Percentiles rank a stretch among this genome's conserved stretches.
phyloP scores from a whole-genome alignment of 192 early-diverging fungal species.

The Coemansia sp. region DNA sequence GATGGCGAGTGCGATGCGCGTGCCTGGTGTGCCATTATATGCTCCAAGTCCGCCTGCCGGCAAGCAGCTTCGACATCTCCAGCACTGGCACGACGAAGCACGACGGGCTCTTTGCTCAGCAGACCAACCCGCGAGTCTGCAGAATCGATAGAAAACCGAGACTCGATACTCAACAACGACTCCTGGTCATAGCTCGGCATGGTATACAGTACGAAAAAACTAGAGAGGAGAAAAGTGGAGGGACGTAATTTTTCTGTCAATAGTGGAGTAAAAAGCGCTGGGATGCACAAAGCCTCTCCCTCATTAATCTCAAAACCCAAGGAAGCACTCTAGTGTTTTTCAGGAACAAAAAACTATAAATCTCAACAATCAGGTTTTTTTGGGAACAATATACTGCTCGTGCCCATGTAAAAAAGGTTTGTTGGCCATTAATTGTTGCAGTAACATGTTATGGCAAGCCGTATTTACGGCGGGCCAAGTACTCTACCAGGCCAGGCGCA shows the following conservation, averaged over 20 bases:
- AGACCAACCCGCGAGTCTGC: slow-evolving; percentile 27
- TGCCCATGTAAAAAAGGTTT: too few species aligned
- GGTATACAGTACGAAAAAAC: not conserved
- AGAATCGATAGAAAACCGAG: slow-evolving; percentile 34
- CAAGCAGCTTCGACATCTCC: not conserved
- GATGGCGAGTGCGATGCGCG: slow-evolving; percentile 7
- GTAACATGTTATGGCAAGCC: slow-evolving; percentile 17
- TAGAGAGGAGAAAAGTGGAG: not conserved
- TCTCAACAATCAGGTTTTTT: too few species aligned
- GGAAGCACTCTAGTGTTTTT: too few species aligned
- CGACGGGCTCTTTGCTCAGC: slow-evolving; percentile 8
- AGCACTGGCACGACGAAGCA: not conserved
- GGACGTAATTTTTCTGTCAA: not conserved
- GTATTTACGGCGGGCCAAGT: slow-evolving; percentile 72
- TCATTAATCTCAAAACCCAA: too few species aligned
- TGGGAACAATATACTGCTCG: too few species aligned
- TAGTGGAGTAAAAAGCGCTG: too few species aligned
- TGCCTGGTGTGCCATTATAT: slow-evolving; percentile 21
- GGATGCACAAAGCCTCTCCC: too few species aligned
- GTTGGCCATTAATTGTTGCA: too few species aligned
- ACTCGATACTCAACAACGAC: slow-evolving; percentile 26
- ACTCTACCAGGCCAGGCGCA: slow-evolving; percentile 61
- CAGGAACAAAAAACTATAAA: too few species aligned
- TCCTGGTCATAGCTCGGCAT: slow-evolving; percentile 9
- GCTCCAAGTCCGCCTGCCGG: slow-evolving; percentile 19